Evolutionary conservation across 495 filamentous ascomycete species (phyloP).

Genomic region (Penicillium coprophilum): DNA sequence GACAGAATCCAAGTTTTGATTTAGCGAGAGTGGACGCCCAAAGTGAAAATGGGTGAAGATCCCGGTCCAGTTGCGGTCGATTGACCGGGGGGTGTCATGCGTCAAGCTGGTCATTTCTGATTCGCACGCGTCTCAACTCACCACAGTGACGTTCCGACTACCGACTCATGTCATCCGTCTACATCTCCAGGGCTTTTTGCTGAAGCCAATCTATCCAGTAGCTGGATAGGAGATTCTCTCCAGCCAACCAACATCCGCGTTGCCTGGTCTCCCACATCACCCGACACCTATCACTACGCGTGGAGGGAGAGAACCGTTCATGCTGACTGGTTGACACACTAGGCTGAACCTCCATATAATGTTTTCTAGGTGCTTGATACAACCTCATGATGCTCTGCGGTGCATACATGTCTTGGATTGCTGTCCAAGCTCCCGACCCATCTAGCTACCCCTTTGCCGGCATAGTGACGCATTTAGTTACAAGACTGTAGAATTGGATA

Average conservation of each 20-base stretch:
- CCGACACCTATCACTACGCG: constrained; percentile 29
- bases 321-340: constrained; percentile 19
- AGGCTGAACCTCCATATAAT: constrained; percentile 5
- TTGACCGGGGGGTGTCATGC: constrained; percentile 27
- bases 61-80: constrained; percentile 23
- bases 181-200: background rate
- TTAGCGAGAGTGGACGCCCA: constrained; percentile 11
- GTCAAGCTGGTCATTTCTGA: constrained; percentile 23
- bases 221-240: background rate
- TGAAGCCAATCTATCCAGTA: background rate
- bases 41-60: constrained; percentile 13
- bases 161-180: constrained; percentile 8
- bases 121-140: constrained; percentile 24
- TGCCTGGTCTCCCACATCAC: constrained; percentile 16
- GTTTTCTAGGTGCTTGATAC: background rate
- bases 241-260: constrained; percentile 14
- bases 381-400: constrained; percentile 3
- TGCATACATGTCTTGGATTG: constrained; percentile 6
- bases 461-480: background rate
- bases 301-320: constrained; percentile 15
- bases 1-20: constrained; percentile 12
- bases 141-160: constrained; percentile 13
- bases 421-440: constrained; percentile 9
- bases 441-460: background rate
- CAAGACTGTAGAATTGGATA: constrained; percentile 6